Base-by-base conservation (phyloP, 495 filamentous ascomycete species). In the Penicillium manginii region DNA sequence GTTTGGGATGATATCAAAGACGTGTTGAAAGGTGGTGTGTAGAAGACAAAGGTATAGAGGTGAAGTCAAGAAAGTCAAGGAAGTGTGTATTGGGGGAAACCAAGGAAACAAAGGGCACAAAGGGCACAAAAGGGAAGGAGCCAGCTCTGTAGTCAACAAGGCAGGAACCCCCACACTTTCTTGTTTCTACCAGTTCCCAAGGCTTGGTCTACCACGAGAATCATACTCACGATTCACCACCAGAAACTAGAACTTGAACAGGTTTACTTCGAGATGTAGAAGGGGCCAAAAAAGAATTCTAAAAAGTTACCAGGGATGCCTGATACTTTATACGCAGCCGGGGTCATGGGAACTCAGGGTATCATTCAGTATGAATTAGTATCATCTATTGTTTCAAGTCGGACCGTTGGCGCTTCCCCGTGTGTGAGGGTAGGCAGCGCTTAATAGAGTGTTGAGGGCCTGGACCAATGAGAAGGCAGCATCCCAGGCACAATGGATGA, bases 381-480 rank as follows among this genome's bases (percentile, higher is more conserved):
- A 11, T n/a, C 50, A 31, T 31, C 23, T 43, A 21, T 7, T 39
- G 57, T 59, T 59, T 59, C 57, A 53, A 48, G 29, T 39, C 19
- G 18, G 48, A 33, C 42, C 15, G 57, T 23, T 49, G 50, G 57
- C 57, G 57, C 57, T 54, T 49, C 57, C 48, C 50, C 52, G 18
- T 59, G 57, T 59, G 57, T 40, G 57, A 59, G 57, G 26, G 57
- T 17, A 47, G 26, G 23, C 47, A 59, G 57, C 57, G 57, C 57
- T 59, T 59, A 59, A 29, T n/a, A 18, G 21, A 12, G 15, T 22
- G 22, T 12, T 29, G 57, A 6, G 14, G 11, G 15, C 7, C n/a
- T 6, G 23, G 48, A 10, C 57, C 57, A 59, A 59, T 59, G 18
- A 54, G 2, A 54, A 4, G 15, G 26, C 50, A 32, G 10, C 7